phyloP scores from a whole-genome alignment of 2,329 filamentous ascomycete genomes.

The Raffaelea arxii region DNA sequence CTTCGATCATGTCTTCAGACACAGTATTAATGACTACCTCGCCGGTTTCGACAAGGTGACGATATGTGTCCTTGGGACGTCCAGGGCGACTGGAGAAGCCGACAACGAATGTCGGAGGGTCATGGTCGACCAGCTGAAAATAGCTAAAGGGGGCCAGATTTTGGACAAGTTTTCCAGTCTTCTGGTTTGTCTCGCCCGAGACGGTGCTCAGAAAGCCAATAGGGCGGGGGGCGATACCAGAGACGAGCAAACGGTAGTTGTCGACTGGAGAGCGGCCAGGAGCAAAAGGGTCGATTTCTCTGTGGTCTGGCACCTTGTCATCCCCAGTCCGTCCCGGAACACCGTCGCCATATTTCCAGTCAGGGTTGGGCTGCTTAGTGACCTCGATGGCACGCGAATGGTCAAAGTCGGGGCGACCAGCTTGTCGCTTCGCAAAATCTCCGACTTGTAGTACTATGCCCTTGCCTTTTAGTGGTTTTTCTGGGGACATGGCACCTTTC shows the following conservation, averaged over 20 bases:
- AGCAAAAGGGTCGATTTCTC: background rate
- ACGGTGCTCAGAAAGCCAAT: background rate
- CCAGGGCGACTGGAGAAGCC: background rate
- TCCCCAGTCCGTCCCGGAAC: background rate
- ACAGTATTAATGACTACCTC: conserved; percentile 86
- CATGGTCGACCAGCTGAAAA: background rate
- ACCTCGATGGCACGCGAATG: background rate
- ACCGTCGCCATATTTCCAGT: background rate
- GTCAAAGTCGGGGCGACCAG: background rate
- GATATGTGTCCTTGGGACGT: background rate
- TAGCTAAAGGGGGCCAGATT: background rate
- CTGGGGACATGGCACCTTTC: too few relatives aligned
- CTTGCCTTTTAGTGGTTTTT: too few relatives aligned
- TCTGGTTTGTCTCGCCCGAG: too few relatives aligned
- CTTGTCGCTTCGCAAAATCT: too few relatives aligned
- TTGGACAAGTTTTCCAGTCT: background rate
- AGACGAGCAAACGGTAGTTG: background rate
- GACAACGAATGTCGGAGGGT: background rate
- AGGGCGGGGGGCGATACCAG: background rate
- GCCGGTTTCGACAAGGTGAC: conserved; percentile 57
- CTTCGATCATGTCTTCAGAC: conserved; percentile 72
- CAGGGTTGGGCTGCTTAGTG: background rate
- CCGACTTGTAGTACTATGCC: too few relatives aligned
- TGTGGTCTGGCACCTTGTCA: background rate
- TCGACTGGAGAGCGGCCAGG: background rate